These are phyloP conservation scores for Fraxinus albicans DNA, from an alignment of 305 asterid species.

Conservation along the genomic window DNA sequence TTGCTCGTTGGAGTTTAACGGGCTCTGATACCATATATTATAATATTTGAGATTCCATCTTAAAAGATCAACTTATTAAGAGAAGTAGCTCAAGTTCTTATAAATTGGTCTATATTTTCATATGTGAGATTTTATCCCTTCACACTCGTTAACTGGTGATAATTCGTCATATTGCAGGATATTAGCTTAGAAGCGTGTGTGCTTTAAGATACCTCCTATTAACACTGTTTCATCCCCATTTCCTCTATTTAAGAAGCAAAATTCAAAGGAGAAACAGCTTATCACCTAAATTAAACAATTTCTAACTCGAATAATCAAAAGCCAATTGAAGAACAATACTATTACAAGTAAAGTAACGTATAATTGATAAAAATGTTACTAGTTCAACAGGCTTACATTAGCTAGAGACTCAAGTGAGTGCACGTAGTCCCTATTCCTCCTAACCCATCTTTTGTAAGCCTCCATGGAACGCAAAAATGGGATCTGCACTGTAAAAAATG, in stretches of 20 bases:
- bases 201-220: neutral
- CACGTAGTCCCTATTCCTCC: slow-evolving; percentile 74
- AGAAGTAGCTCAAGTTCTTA: no score
- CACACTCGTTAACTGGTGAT: neutral
- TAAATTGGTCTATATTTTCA: no score
- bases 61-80: no score
- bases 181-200: neutral
- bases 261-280: neutral
- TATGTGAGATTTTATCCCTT: no score
- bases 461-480: slow-evolving; percentile 56
- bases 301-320: neutral
- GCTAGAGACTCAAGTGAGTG: slow-evolving; percentile 84
- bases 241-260: neutral
- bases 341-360: neutral
- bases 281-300: neutral
- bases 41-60: no score
- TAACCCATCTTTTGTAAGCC: slow-evolving; percentile 88
- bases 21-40: no score
- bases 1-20: no score
- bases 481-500: slow-evolving; percentile 19
- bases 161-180: neutral
- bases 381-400: slow-evolving; percentile 57
- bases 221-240: neutral
- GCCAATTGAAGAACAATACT: neutral
- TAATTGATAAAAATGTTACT: neutral